These are phyloP conservation scores for Sporothrix globosa DNA, from an alignment of 2,329 filamentous ascomycete genomes.

Conservation along the genomic window DNA sequence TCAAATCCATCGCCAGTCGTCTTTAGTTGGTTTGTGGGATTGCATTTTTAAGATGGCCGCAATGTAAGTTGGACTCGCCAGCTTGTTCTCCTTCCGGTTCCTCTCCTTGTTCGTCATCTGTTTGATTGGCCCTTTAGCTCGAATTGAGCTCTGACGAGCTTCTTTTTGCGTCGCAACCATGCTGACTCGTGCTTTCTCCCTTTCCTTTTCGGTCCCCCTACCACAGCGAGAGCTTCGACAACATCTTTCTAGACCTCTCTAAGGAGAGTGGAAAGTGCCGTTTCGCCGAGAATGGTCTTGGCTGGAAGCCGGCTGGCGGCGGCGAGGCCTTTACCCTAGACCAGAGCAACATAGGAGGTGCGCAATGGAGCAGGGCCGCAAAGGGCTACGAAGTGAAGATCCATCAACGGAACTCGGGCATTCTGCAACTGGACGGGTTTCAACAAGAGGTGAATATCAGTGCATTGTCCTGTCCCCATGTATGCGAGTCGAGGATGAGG, in stretches of 20 bases:
- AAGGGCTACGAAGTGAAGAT: slow-evolving; percentile 95
- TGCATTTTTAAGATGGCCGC: slow-evolving; percentile 31
- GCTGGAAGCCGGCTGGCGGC: slow-evolving; percentile 88
- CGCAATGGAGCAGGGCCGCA: slow-evolving; percentile 92
- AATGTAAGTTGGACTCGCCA: slow-evolving; percentile 25
- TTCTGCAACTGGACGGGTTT: slow-evolving; percentile 95
- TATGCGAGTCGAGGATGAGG: not conserved
- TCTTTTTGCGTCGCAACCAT: not conserved
- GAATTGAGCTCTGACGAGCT: too few species aligned
- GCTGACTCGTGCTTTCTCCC: not conserved
- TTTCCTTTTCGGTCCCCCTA: not conserved
- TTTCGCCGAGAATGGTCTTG: slow-evolving; percentile 90
- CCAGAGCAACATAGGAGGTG: slow-evolving; percentile 77
- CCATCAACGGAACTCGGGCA: slow-evolving; percentile 76
- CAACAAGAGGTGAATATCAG: slow-evolving; percentile 66
- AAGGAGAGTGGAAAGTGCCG: slow-evolving; percentile 91
- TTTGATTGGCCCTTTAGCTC: not conserved
- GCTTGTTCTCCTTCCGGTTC: not conserved
- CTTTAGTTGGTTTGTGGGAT: not conserved
- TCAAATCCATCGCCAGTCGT: not conserved
- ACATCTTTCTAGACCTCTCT: slow-evolving; percentile 94
- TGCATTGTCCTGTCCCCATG: not conserved
- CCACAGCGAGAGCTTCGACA: slow-evolving; percentile 88
- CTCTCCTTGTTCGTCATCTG: not conserved
- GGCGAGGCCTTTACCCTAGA: slow-evolving; percentile 95